These are phyloP conservation scores for Staphylotrichum tortipilum DNA, from an alignment of 495 filamentous ascomycete genomes.

Conservation along the genomic window DNA sequence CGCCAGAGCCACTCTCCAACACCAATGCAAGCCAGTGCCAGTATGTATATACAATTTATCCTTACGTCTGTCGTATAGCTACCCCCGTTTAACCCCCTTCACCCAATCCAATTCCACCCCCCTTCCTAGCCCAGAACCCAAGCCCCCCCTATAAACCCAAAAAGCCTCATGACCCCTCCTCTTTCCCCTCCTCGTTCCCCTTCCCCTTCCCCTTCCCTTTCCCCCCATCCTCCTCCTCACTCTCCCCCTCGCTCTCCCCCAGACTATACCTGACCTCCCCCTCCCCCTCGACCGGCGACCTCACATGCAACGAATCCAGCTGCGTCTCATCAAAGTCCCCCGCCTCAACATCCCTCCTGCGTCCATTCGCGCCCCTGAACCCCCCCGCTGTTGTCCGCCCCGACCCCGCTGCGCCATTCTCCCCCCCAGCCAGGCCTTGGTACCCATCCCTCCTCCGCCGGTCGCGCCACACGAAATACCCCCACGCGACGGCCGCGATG, in stretches of 20 bases:
- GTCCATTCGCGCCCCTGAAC: not conserved
- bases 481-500: slow-evolving; percentile 69
- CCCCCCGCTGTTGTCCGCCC: not conserved
- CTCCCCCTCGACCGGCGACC: slow-evolving; percentile 34
- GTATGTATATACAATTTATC: too few relatives aligned
- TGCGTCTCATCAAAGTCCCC: slow-evolving; percentile 73
- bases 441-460: slow-evolving; percentile 50
- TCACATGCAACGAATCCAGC: slow-evolving; percentile 62
- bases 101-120: not conserved
- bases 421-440: slow-evolving; percentile 37
- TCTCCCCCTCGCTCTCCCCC: slow-evolving; percentile 46
- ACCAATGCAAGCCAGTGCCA: too few relatives aligned
- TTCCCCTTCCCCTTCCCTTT: slow-evolving; percentile 7
- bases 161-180: not conserved
- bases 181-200: not conserved
- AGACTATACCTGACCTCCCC: slow-evolving; percentile 46
- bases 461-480: slow-evolving; percentile 76
- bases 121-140: too few relatives aligned
- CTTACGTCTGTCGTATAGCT: too few relatives aligned
- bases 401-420: slow-evolving; percentile 16
- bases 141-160: too few relatives aligned
- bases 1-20: too few relatives aligned
- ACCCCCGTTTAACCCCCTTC: not conserved
- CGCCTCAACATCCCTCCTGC: slow-evolving; percentile 5
- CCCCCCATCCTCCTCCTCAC: slow-evolving; percentile 13